Evolutionary conservation across 2,329 filamentous ascomycete species (phyloP), one percentile per base, ranked within the genome.

Genomic region (Colletotrichum gigasporum): DNA sequence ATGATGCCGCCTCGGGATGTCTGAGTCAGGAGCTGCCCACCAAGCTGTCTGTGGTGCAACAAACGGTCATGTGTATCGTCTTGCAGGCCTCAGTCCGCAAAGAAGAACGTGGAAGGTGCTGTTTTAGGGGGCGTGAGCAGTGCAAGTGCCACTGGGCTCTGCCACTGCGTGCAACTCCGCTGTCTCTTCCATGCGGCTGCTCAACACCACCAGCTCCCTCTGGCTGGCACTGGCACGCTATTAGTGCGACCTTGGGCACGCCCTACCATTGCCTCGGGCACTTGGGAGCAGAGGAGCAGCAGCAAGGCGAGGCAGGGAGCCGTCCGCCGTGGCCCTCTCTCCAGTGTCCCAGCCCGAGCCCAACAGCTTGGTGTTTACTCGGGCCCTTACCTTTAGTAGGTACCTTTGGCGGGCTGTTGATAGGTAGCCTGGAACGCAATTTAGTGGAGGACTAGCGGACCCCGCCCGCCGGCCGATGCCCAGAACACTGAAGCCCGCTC

Each of bases 61-160:
- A 35, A 14, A 11, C 34, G 34, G 42, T 65, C 62, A 65, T 61
- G 56, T 55, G 60, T 45, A 30, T 22, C 42, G 6, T n/a, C 39
- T 58, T 59, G 55, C 28, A 45, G 37, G 51, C 51, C 42, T 56
- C 32, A 24, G 18, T 48, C 24, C 35, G 42, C 6, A 20, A 28
- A 8, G 26, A 59, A 51, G 12, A 35, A n/a, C 61, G 60, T 60
- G 61, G 61, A 64, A 60, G 55, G 42, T 64, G 61, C 41, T 48
- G 24, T 42, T 32, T 28, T 44, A 24, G 30, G 34, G 16, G 11
- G 42, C 32, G 26, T 44, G 45, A 44, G 28, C 24, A 44, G 28
- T 18, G 26, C 28, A 32, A 26, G 16, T 42, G 37, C 47, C 37
- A 52, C 37, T 44, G 41, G 32, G 34, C 14, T n/a, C 30, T 22